phyloP scores from a whole-genome alignment of 164 flowering plant genomes.

The Aristolochia californica region DNA sequence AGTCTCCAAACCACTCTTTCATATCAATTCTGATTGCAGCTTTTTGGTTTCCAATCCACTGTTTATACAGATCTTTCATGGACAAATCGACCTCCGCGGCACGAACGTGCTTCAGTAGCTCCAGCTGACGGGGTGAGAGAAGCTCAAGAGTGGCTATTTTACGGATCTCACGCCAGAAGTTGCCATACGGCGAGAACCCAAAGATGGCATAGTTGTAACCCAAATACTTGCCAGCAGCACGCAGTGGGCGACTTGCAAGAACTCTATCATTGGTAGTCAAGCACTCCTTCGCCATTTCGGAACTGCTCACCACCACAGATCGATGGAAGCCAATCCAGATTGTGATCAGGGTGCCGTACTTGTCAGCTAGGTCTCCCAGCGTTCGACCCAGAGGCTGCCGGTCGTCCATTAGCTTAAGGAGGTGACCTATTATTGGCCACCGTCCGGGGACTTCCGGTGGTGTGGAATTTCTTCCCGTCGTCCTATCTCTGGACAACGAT shows the following conservation, averaged over 20 bases:
- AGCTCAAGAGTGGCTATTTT: constrained; percentile 4
- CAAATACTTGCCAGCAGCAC: neutral
- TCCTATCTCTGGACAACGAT: no score
- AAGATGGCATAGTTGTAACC: constrained; percentile 7
- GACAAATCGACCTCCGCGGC: neutral
- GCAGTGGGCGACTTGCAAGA: constrained; percentile 3
- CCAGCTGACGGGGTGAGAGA: constrained; percentile 2
- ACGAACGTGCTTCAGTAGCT: neutral
- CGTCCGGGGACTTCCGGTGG: constrained; percentile 4
- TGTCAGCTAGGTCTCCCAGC: constrained; percentile 5
- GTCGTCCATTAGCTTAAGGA: neutral
- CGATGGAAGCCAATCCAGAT: constrained; percentile 3
- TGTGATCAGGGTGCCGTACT: constrained; percentile 2
- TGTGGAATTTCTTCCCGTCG: neutral
- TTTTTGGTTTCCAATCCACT: neutral
- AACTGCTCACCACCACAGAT: constrained; percentile 1
- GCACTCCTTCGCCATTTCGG: constrained; percentile 11
- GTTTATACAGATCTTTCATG: neutral
- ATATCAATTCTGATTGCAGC: neutral
- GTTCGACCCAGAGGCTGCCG: neutral
- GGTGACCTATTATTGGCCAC: constrained; percentile 7
- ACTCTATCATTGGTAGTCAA: constrained; percentile 7
- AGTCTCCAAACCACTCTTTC: neutral
- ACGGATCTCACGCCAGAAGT: constrained; percentile 8
- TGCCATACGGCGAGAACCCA: constrained; percentile 3